These are phyloP conservation scores for Agrostemma githago DNA, from an alignment of 148 eudicot species.

Conservation along the genomic window DNA sequence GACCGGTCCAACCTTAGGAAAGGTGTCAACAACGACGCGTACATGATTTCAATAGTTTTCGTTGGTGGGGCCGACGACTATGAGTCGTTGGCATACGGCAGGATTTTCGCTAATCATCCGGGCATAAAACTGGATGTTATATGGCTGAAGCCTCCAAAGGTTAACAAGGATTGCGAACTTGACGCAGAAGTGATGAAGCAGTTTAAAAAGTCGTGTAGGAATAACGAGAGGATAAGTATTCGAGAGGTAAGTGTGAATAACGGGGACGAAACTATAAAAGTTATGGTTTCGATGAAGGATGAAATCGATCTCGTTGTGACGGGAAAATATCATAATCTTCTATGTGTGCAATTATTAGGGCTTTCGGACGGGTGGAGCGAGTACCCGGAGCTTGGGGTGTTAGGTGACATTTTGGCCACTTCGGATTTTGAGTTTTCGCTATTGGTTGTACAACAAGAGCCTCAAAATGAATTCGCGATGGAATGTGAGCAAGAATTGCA, in stretches of 20 bases:
- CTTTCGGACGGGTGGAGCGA: slow-evolving; percentile 23
- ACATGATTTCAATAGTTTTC: slow-evolving; percentile 27
- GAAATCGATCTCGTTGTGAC: slow-evolving; percentile 20
- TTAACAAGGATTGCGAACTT: background rate
- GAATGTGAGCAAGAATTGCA: background rate
- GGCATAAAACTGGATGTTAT: slow-evolving; percentile 22
- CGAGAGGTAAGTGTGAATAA: slow-evolving; percentile 18
- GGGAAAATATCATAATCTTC: slow-evolving; percentile 23
- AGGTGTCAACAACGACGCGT: background rate
- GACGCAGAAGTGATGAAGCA: slow-evolving; percentile 23
- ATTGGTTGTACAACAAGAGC: slow-evolving; percentile 28
- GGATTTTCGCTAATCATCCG: slow-evolving; percentile 29
- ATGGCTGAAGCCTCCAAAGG: slow-evolving; percentile 17
- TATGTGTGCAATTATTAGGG: slow-evolving; percentile 12
- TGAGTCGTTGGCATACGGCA: slow-evolving; percentile 36
- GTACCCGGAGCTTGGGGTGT: slow-evolving; percentile 24
- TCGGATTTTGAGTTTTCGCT: slow-evolving; percentile 22
- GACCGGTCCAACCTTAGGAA: slow-evolving; percentile 27
- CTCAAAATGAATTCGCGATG: background rate
- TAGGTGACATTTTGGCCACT: slow-evolving; percentile 23
- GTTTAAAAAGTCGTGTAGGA: background rate
- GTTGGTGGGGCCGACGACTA: slow-evolving; percentile 42
- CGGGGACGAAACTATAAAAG: slow-evolving; percentile 19
- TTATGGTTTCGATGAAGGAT: slow-evolving; percentile 14
- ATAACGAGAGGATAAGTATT: slow-evolving; percentile 13